phyloP scores from a whole-genome alignment of 2,329 filamentous ascomycete genomes.

The Pseudocercospora macadamiae region DNA sequence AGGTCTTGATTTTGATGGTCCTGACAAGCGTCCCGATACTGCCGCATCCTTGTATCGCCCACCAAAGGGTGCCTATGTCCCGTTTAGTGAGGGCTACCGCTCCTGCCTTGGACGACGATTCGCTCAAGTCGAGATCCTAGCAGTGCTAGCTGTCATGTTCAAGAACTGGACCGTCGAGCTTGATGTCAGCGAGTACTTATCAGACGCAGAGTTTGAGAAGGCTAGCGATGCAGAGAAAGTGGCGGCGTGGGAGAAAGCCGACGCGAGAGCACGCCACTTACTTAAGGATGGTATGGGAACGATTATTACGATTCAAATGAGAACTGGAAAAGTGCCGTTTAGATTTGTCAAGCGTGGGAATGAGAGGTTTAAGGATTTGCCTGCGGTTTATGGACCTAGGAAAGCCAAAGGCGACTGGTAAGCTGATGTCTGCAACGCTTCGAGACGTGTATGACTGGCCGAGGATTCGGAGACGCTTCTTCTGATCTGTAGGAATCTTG shows the following conservation, averaged over 20 bases:
- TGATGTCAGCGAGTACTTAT: constrained; percentile 57
- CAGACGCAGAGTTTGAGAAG: constrained; percentile 45
- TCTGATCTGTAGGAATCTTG: no score
- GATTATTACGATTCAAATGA: constrained; percentile 74
- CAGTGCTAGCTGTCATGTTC: constrained; percentile 57
- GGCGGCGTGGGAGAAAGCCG: constrained; percentile 64
- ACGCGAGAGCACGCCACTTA: constrained; percentile 55
- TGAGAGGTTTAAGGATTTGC: constrained; percentile 61
- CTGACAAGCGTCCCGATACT: constrained; percentile 60
- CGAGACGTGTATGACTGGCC: no score
- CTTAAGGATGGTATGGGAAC: constrained; percentile 59
- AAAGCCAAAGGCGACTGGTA: background rate
- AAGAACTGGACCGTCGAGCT: constrained; percentile 68
- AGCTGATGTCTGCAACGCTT: no score
- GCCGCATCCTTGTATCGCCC: constrained; percentile 64
- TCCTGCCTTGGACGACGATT: constrained; percentile 60
- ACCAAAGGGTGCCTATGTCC: constrained; percentile 55
- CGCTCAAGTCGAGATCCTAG: constrained; percentile 60
- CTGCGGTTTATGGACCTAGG: background rate
- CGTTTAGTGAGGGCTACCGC: constrained; percentile 59
- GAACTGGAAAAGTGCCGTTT: constrained; percentile 65
- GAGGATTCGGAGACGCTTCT: no score
- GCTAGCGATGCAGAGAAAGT: constrained; percentile 53
- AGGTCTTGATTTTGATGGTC: constrained; percentile 54
- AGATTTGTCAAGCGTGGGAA: constrained; percentile 69